A percentile compares a stretch with the other conserved stretches of the same genome.
Conservation (phyloP, 805 yeast species). For the Barnettozyma pratensis region DNA sequence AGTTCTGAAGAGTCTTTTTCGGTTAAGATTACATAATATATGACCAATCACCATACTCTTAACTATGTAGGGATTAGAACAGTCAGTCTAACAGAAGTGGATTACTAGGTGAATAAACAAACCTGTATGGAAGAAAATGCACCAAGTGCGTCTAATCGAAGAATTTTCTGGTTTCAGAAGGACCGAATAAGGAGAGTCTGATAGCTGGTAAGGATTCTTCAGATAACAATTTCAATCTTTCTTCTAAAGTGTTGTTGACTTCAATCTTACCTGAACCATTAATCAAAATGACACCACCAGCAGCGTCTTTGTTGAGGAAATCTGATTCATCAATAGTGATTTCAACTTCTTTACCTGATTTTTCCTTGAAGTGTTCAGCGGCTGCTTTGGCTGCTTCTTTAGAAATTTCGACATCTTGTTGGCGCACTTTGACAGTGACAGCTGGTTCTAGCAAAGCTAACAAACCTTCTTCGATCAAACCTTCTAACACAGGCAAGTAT, state of each 20-base stretch:
- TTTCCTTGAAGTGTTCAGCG: constrained; percentile 54
- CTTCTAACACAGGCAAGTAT: constrained; percentile 67
- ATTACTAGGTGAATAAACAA: not conserved
- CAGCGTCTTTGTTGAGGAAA: constrained; percentile 54
- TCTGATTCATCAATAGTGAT: constrained; percentile 51
- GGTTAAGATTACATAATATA: too few species aligned
- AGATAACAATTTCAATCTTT: constrained; percentile 78
- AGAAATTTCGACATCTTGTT: constrained; percentile 57
- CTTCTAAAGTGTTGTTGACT: constrained; percentile 89
- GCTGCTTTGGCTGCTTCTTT: constrained; percentile 57
- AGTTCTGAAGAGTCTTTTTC: too few species aligned
- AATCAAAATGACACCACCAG: constrained; percentile 81
- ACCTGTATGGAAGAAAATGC: not conserved
- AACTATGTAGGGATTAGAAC: too few species aligned
- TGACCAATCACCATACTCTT: too few species aligned
- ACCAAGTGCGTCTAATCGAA: constrained; percentile 50
- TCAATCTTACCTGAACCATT: constrained; percentile 78
- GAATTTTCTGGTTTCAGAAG: constrained; percentile 81
- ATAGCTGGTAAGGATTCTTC: constrained; percentile 89
- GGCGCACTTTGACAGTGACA: constrained; percentile 61
- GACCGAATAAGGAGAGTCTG: constrained; percentile 84
- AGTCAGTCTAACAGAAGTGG: too few species aligned
- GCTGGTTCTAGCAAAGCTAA: constrained; percentile 68
- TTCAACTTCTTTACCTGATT: constrained; percentile 52
- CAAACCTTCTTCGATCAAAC: constrained; percentile 75